Base-by-base conservation (phyloP, 345 rosid genomes). In the Brassica nigra region DNA sequence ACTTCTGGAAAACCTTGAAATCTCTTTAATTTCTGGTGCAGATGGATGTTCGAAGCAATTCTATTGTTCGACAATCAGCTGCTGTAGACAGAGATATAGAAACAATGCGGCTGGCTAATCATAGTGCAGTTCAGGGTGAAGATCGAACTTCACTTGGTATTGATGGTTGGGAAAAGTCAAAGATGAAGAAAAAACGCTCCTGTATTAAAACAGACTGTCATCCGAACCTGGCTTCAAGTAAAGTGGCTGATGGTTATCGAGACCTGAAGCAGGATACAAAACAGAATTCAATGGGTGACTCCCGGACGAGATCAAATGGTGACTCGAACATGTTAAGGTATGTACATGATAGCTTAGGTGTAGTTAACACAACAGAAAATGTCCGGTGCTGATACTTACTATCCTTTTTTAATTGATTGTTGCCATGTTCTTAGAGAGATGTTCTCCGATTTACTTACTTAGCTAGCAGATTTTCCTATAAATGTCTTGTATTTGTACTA, bases 101-200 rank as follows among this genome's bases (percentile, higher is more conserved):
- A 80, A 71, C 82, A 76, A 70, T 42, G 68, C 87, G 90, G 82
- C 77, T 88, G 76, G 85, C 91, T 69, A 88, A 78, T 86, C 85
- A 82, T 72, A 89, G 84, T 77, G 80, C 79, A 36, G 81, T 85
- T 80, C 93, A 86, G 76, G 85, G 86, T 78, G 98, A 95, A 71
- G 97, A 95, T 74, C 91, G 86, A 84, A 85, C 87, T 80, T 81
- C 86, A 59, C 82, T 87, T 76, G 87, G 90, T 29, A 86, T 86
- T 81, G 99, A 95, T 68, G 95, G 95, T 62, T 95, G 98, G 97
- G 98, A 93, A 81, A 95, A 90, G 85, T 72, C 95, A 67, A 95
- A 88, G 86, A 83, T 89, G 91, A 95, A 89, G 87, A 92, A 91
- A 86, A 95, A 90, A 77, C 96, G 98, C 31, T 90, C 98, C 75